These are phyloP conservation scores for Mycena metata DNA, from an alignment of 768 basidiomycete species.

Conservation along the genomic window DNA sequence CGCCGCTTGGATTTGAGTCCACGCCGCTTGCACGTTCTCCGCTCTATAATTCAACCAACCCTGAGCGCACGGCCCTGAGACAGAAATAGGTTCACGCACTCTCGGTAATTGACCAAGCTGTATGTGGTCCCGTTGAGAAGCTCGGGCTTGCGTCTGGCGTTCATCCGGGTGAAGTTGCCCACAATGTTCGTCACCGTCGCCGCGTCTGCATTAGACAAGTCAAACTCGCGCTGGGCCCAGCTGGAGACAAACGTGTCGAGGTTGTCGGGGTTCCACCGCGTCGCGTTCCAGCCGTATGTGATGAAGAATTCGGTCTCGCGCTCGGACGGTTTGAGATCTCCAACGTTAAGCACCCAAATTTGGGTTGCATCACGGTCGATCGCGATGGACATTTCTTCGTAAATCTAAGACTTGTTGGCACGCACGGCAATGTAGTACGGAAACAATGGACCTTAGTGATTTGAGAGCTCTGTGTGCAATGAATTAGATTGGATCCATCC, in stretches of 20 bases:
- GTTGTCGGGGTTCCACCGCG: constrained; percentile 68
- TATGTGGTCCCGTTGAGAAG: constrained; percentile 72
- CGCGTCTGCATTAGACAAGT: constrained; percentile 55
- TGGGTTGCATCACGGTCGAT: constrained; percentile 68
- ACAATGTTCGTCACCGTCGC: constrained; percentile 64
- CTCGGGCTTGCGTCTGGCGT: constrained; percentile 76
- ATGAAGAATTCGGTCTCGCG: constrained; percentile 80
- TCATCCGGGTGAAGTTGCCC: constrained; percentile 67
- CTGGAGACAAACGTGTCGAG: constrained; percentile 62
- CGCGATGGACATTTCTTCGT: constrained; percentile 79
- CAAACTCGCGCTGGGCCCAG: constrained; percentile 80
- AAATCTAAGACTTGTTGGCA: constrained; percentile 52
- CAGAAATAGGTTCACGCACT: constrained; percentile 57
- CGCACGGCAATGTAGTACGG: no score
- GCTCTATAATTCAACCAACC: constrained; percentile 55
- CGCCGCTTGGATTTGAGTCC: constrained; percentile 61
- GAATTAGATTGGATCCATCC: constrained; percentile 3
- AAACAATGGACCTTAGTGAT: constrained; percentile 57
- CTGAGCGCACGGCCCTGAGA: background rate
- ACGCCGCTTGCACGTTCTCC: constrained; percentile 65
- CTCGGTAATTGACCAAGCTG: constrained; percentile 75
- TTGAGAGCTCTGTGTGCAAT: constrained; percentile 59
- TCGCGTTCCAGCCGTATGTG: constrained; percentile 70
- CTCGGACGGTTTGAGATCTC: constrained; percentile 82
- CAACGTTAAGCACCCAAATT: constrained; percentile 83